Percentiles rank a stretch among this genome's conserved stretches.
Conservation (phyloP, 164 flowering plant genomes). For the Kalanchoe fedtschenkoi region DNA sequence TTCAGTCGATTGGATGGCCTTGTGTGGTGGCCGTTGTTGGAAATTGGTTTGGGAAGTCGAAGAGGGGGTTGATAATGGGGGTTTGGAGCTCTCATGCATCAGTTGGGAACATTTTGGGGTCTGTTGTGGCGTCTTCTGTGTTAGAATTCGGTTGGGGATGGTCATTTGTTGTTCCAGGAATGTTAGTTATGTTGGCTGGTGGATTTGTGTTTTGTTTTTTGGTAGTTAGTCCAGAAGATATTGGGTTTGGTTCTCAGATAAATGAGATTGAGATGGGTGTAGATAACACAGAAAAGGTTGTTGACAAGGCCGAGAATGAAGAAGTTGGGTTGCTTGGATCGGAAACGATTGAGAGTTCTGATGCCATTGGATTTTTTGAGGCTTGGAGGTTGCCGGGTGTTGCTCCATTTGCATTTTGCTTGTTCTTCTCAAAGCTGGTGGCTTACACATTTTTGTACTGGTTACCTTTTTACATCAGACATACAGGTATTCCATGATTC, state of each 20-base stretch:
- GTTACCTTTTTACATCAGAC: slow-evolving; percentile 91
- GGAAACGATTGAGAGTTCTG: slow-evolving; percentile 17
- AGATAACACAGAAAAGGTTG: slow-evolving; percentile 14
- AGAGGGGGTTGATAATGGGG: slow-evolving; percentile 94
- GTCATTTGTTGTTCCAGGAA: slow-evolving; percentile 81
- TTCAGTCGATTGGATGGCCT: slow-evolving; percentile 96
- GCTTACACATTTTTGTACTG: slow-evolving; percentile 96
- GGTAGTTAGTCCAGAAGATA: slow-evolving; percentile 56
- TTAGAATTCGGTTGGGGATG: slow-evolving; percentile 97
- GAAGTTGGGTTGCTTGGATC: slow-evolving; percentile 30
- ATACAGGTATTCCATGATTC: slow-evolving; percentile 56
- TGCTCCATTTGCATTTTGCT: slow-evolving; percentile 79
- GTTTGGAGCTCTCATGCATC: slow-evolving; percentile 87
- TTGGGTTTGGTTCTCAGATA: slow-evolving; percentile 38
- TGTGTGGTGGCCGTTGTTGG: slow-evolving; percentile 87
- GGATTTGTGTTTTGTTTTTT: slow-evolving; percentile 53
- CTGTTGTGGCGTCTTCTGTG: slow-evolving; percentile 63
- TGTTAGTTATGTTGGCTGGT: slow-evolving; percentile 43
- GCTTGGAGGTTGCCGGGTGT: slow-evolving; percentile 94
- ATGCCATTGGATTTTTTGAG: slow-evolving; percentile 83
- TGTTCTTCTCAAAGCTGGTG: slow-evolving; percentile 94
- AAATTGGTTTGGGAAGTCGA: slow-evolving; percentile 85
- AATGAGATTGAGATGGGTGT: slow-evolving; percentile 47
- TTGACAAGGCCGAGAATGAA: slow-evolving; percentile 36
- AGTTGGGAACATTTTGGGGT: slow-evolving; percentile 79